Base-by-base conservation (phyloP, 352 stramenopile species). In the Pythium aristosporum region DNA sequence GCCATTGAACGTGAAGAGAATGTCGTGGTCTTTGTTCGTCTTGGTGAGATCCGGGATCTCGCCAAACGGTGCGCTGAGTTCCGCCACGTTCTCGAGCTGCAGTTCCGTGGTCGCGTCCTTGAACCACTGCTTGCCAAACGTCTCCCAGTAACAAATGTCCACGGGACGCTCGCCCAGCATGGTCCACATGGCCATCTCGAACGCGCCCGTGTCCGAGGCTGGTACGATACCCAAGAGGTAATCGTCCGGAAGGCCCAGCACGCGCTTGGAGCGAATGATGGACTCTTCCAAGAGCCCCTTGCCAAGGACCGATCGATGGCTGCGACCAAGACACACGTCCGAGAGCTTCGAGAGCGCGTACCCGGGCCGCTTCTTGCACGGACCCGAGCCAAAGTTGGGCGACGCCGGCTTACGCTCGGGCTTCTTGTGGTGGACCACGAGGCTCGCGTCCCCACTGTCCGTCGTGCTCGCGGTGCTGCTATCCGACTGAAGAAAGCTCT, bases 141-240 rank as follows among this genome's bases (percentile, higher is more conserved):
- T 96, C 76, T 99, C 96, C 96, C 96, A 99, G 81, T 98, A 96
- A 73, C 87, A 97, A 28, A 96, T 77, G 69, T 97, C 92, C 49
- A 99, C 91, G 8, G 94, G 97, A 0, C 89, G 79, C 34, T 80
- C 77, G 36, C 97, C 97, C 21, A 99, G 85, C 81, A 99, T 96
- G 69, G 89, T 98, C 97, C 97, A 99, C 97, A 99, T 99, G 48
- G 97, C 97, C 97, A 99, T 99, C 80, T 99, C 97, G 70, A 98
- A 99, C 15, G 97, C 97, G 30, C 97, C 97, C 28, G 97, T 99
- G 76, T 99, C 97, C 9, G 94, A 99, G 43, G 96, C 97, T 39
- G 97, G 97, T 41, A 99, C 97, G 63, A 99, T 99, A 47, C 96
- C 96, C 13, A 98, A 73, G 23, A 91, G 80, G 77, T 99, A 99